Evolutionary conservation across 1,284 basidiomycete species (phyloP).

Genomic region (Earliella scabrosa): DNA sequence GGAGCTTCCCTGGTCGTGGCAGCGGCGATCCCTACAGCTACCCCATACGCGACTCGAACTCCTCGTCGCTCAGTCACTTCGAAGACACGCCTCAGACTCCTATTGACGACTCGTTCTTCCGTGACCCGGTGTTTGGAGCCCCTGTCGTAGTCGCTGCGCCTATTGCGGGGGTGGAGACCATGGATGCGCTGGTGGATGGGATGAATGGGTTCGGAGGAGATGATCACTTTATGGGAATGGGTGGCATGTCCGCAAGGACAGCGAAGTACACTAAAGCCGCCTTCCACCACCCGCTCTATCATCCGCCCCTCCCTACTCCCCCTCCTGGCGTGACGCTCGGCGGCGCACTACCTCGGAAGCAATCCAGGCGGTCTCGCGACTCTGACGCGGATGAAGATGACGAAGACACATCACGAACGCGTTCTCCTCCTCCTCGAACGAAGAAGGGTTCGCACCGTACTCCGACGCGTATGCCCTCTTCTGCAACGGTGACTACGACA

Average conservation of each 20-base stretch:
- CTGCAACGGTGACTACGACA: conserved; percentile 9
- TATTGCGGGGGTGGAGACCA: conserved; percentile 75
- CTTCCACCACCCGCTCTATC: conserved; percentile 74
- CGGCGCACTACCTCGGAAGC: conserved; percentile 52
- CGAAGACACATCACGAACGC: conserved; percentile 17
- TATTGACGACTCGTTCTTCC: conserved; percentile 51
- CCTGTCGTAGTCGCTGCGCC: conserved; percentile 78
- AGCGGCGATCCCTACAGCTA: conserved; percentile 35
- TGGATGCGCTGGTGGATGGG: conserved; percentile 85
- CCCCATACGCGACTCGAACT: conserved; percentile 64
- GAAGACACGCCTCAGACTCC: conserved; percentile 73
- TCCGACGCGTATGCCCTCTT: conserved; percentile 15
- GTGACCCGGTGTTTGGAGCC: conserved; percentile 53
- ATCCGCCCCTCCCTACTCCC: conserved; percentile 78
- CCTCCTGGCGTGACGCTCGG: conserved; percentile 81
- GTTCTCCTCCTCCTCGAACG: conserved; percentile 18
- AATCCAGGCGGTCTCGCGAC: conserved; percentile 40
- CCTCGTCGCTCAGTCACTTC: conserved; percentile 58
- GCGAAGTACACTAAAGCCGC: conserved; percentile 47
- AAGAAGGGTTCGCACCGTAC: conserved; percentile 12
- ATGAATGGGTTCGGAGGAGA: conserved; percentile 65
- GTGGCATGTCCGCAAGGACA: conserved; percentile 43
- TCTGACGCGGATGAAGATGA: conserved; percentile 53
- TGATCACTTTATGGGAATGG: conserved; percentile 54
- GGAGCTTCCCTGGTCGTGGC: conserved; percentile 45